Percentiles rank a stretch among this genome's conserved stretches.
Conservation (phyloP, 2,329 filamentous ascomycete species). For the Verticillium zaregamsianum region DNA sequence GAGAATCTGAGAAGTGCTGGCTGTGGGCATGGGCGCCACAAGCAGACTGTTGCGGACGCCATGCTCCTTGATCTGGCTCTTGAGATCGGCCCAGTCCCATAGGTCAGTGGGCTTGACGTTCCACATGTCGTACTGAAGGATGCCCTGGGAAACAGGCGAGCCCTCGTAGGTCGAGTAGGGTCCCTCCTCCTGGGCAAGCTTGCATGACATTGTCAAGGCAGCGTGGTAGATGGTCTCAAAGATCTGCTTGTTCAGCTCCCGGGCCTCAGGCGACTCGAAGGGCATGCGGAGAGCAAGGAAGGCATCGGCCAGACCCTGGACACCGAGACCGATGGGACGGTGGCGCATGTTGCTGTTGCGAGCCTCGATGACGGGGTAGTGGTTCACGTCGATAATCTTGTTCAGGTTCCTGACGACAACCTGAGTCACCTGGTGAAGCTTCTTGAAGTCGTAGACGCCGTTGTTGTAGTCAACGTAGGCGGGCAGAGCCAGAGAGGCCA, state of each 20-base stretch:
- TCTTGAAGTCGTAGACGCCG: slow-evolving; percentile 89
- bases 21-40: slow-evolving; percentile 96
- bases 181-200: slow-evolving; percentile 79
- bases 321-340: slow-evolving; percentile 91
- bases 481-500: slow-evolving; percentile 89
- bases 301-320: slow-evolving; percentile 95
- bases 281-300: slow-evolving; percentile 96
- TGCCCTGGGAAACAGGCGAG: slow-evolving; percentile 89
- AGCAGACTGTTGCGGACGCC: slow-evolving; percentile 95
- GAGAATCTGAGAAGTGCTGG: slow-evolving; percentile 94
- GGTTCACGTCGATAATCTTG: slow-evolving; percentile 97
- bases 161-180: slow-evolving; percentile 89
- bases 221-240: slow-evolving; percentile 99
- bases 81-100: slow-evolving; percentile 92
- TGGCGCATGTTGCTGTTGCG: slow-evolving; percentile 96
- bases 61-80: slow-evolving; percentile 86
- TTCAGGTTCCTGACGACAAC: slow-evolving; percentile 94
- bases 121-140: slow-evolving; percentile 99
- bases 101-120: slow-evolving; percentile 87
- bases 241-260: slow-evolving; percentile 93
- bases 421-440: slow-evolving; percentile 90
- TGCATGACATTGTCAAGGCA: slow-evolving; percentile 81
- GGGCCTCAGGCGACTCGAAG: slow-evolving; percentile 93
- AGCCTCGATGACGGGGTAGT: slow-evolving; percentile 95
- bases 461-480: slow-evolving; percentile 84